Conservation (phyloP, 2,329 filamentous ascomycete species). For the Purpureocillium takamizusanense region DNA sequence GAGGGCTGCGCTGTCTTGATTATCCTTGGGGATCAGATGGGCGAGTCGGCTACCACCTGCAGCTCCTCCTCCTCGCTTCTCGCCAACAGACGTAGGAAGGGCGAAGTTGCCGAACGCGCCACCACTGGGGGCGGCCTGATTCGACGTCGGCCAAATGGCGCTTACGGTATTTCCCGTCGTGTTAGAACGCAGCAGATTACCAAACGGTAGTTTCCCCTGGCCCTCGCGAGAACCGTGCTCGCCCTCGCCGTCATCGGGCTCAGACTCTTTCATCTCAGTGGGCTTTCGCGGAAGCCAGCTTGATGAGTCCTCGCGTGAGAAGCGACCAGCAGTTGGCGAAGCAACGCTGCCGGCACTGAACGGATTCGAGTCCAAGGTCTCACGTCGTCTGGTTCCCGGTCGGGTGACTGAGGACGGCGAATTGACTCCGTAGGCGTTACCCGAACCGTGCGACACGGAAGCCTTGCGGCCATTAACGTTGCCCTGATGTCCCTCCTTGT, state of each 20-base stretch:
- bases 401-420: slow-evolving; percentile 65
- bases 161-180: slow-evolving; percentile 40
- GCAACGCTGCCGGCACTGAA: slow-evolving; percentile 41
- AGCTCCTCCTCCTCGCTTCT: slow-evolving; percentile 65
- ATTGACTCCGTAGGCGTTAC: slow-evolving; percentile 56
- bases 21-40: slow-evolving; percentile 73
- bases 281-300: slow-evolving; percentile 49
- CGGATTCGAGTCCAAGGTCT: slow-evolving; percentile 65
- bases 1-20: slow-evolving; percentile 50
- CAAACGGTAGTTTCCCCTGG: slow-evolving; percentile 28
- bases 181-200: slow-evolving; percentile 43
- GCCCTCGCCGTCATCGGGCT: slow-evolving; percentile 41
- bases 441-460: slow-evolving; percentile 66
- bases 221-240: slow-evolving; percentile 20
- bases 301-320: slow-evolving; percentile 52
- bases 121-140: slow-evolving; percentile 54
- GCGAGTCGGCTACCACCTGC: slow-evolving; percentile 79
- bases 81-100: slow-evolving; percentile 50
- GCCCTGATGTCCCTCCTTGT: slow-evolving; percentile 52
- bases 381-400: slow-evolving; percentile 70
- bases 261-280: slow-evolving; percentile 44
- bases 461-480: slow-evolving; percentile 66
- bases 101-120: slow-evolving; percentile 89
- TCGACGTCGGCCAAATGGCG: slow-evolving; percentile 33
- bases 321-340: slow-evolving; percentile 54